Conservation (phyloP, 192 early-diverging fungal species). For the Cetraspora pellucida region DNA sequence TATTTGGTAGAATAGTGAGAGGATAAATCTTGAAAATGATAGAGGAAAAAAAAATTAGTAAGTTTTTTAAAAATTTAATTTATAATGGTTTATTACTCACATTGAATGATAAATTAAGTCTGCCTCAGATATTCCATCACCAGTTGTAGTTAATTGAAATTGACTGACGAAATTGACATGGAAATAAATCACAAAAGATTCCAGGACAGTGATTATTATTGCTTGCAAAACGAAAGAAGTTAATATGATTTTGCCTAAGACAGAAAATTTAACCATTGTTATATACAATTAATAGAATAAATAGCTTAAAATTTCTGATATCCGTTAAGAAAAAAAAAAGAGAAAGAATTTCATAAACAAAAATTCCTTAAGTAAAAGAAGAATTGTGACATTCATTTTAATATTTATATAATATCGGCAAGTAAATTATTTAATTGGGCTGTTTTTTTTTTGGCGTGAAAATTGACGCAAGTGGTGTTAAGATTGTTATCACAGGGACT, state of each 20-base stretch:
- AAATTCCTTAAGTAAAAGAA: no score
- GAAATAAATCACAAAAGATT: conserved; percentile 25
- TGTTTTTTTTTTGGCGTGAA: no score
- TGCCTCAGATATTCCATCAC: background rate
- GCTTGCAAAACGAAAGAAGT: background rate
- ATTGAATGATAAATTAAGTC: conserved; percentile 32
- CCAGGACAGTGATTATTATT: background rate
- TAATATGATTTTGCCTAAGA: background rate
- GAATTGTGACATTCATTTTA: no score
- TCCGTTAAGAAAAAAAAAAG: no score
- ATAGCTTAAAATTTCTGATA: no score
- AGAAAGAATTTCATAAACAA: no score
- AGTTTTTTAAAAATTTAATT: background rate
- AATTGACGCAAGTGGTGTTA: no score
- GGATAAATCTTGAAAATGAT: conserved; percentile 18
- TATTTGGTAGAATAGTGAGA: conserved; percentile 20
- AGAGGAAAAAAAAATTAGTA: background rate
- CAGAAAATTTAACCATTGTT: background rate
- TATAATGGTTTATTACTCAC: background rate
- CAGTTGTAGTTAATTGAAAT: background rate
- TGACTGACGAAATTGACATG: conserved; percentile 9
- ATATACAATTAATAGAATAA: no score
- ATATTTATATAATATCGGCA: no score
- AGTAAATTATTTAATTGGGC: no score
- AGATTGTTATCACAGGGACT: no score